Conservation (phyloP, 768 basidiomycete species). For the Nidularia pulvinata region DNA sequence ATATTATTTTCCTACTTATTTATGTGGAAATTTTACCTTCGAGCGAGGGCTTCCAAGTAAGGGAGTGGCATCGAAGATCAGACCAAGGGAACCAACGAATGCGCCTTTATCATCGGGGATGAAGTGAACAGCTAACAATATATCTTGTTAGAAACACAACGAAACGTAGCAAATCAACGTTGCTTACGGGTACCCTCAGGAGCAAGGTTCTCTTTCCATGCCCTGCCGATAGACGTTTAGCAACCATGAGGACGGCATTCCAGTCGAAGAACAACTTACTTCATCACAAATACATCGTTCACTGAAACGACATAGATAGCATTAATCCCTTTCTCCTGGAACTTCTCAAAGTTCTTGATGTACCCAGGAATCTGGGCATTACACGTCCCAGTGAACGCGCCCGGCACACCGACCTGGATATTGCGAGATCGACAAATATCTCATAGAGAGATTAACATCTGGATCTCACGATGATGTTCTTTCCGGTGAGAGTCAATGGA, state of each 20-base stretch:
- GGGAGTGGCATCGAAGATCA: conserved; percentile 60
- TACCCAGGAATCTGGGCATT: conserved; percentile 63
- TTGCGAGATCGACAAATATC: not conserved
- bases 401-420: conserved; percentile 68
- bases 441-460: not conserved
- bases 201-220: conserved; percentile 67
- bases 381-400: conserved; percentile 77
- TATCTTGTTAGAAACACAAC: not conserved
- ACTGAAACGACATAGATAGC: conserved; percentile 72
- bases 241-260: too few relatives aligned
- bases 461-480: conserved; percentile 59
- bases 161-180: not conserved
- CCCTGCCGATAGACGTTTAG: conserved; percentile 29
- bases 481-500: conserved; percentile 50
- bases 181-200: conserved; percentile 54
- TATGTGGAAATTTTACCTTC: conserved; percentile 38
- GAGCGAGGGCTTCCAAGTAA: conserved; percentile 69
- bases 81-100: conserved; percentile 52
- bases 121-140: conserved; percentile 48
- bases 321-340: conserved; percentile 76
- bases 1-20: not conserved
- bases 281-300: conserved; percentile 79
- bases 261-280: conserved; percentile 21
- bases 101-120: conserved; percentile 70
- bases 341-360: conserved; percentile 63